Evolutionary conservation across 768 basidiomycete genomes (phyloP), one percentile per base, ranked within the genome.

Genomic region (Fomitopsis serialis): DNA sequence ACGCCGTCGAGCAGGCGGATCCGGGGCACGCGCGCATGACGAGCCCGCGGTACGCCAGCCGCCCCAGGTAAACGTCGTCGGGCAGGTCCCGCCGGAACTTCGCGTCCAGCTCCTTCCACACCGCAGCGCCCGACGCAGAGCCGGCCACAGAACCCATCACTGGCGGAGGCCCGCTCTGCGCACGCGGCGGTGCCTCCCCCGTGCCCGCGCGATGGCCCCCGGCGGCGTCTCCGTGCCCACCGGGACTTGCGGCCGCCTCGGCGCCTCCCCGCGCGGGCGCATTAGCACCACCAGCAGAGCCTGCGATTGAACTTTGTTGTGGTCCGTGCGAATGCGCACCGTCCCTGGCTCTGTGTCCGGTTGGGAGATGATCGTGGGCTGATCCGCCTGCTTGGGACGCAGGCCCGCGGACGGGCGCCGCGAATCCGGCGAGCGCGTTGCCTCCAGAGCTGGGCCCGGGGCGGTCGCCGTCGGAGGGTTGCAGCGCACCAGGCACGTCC

Each of bases 61-160:
- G 82, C 22, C 89, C 89, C 45, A 89, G 80, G 67, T 98, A 98
- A 67, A 79, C 81, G 47, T 80, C 85, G 70, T 98, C 90, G 46
- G 96, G 95, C 46, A 99, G 78, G 58, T 89, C 86, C 65, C 88
- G 85, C 19, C 95, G 84, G 77, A 95, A 98, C 64, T 87, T 86
- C 15, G 74, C 72, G 70, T 98, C 96, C 67, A 91, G 72, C 59
- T 84, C 84, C 60, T 81, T 74, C 92, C 92, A 97, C 53, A 35
- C 58, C 58, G n/a, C 56, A 45, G 23, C 46, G 54, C 48, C 52
- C 45, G 21, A 40, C 48, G 47, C 54, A 50, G 34, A n/a, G n/a
- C n/a, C 29, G 29, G 29, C 5, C 29, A 11, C 29, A 32, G 29
- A 32, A 32, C 58, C 45, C 52, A 45, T 48, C 49, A 45, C 50